phyloP scores from a whole-genome alignment of 192 early-diverging fungal genomes.

The Rhizophlyctis rosea region DNA sequence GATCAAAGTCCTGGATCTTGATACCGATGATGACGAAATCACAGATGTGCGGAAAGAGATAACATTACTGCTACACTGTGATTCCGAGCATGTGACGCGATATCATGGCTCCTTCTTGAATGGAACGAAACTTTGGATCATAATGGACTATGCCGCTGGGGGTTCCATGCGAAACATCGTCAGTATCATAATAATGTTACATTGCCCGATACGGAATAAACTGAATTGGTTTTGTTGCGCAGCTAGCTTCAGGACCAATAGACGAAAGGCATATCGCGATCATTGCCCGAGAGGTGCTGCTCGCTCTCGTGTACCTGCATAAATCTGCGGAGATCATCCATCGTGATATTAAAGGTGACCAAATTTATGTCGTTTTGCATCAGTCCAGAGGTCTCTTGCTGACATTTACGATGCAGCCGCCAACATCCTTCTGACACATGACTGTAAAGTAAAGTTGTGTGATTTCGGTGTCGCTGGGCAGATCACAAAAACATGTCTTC shows the following conservation, averaged over 20 bases:
- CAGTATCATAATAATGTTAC: slow-evolving; percentile 7
- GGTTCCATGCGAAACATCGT: slow-evolving; percentile 84
- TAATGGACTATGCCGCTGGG: slow-evolving; percentile 97
- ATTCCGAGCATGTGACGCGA: slow-evolving; percentile 87
- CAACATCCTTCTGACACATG: slow-evolving; percentile 52
- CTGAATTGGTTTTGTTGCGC: slow-evolving; percentile 5
- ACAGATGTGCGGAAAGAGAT: slow-evolving; percentile 94
- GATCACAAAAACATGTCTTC: slow-evolving; percentile 36
- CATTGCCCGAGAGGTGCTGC: slow-evolving; percentile 83
- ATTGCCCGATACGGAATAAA: background rate
- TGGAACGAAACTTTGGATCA: slow-evolving; percentile 94
- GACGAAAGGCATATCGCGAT: slow-evolving; percentile 88
- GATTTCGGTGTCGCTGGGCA: slow-evolving; percentile 66
- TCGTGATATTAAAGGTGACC: slow-evolving; percentile 93
- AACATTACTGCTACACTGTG: slow-evolving; percentile 79
- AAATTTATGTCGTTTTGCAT: too few relatives aligned
- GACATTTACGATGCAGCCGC: slow-evolving; percentile 73
- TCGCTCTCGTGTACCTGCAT: slow-evolving; percentile 90
- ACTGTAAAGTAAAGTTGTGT: slow-evolving; percentile 51
- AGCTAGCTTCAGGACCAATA: slow-evolving; percentile 77
- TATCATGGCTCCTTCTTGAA: slow-evolving; percentile 89
- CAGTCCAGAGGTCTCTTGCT: background rate
- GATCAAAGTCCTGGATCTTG: slow-evolving; percentile 96
- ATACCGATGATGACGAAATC: slow-evolving; percentile 95
- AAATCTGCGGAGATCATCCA: slow-evolving; percentile 89